These are phyloP conservation scores for Madurella mycetomatis DNA, from an alignment of 2,329 filamentous ascomycete genomes.

Conservation along the genomic window DNA sequence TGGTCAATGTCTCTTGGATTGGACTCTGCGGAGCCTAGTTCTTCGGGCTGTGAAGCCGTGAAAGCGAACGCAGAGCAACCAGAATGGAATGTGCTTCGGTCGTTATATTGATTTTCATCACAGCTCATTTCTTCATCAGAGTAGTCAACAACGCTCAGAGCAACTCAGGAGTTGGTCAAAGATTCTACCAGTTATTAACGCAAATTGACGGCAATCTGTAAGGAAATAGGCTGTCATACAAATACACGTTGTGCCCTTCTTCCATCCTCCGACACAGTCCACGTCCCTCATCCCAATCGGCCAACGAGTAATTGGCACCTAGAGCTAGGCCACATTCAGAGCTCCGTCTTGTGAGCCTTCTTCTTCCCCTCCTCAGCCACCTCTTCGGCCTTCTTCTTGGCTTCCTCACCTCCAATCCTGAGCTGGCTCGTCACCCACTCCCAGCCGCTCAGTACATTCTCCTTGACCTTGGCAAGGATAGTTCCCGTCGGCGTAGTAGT, in stretches of 20 bases:
- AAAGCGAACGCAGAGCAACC: not conserved
- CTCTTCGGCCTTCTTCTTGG: slow-evolving; percentile 46
- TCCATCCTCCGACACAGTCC: not conserved
- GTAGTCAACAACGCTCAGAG: no score
- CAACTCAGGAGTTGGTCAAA: no score
- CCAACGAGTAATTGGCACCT: not conserved
- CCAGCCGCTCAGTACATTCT: slow-evolving; percentile 44
- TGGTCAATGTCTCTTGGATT: not conserved
- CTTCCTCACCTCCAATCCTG: slow-evolving; percentile 43
- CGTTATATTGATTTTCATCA: no score
- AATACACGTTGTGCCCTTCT: no score
- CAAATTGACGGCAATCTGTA: no score
- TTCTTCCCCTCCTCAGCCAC: slow-evolving; percentile 36
- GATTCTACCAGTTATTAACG: no score
- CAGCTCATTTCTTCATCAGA: no score
- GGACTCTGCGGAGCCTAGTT: not conserved
- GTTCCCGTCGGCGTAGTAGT: slow-evolving; percentile 62
- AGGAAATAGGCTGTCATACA: no score
- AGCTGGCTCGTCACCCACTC: slow-evolving; percentile 51
- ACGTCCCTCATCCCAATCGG: not conserved
- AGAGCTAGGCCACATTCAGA: slow-evolving; percentile 34
- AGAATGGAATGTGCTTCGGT: no score
- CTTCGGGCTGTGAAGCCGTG: not conserved
- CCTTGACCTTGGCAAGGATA: slow-evolving; percentile 59
- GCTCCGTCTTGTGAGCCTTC: slow-evolving; percentile 42